phyloP scores from a whole-genome alignment of 192 early-diverging fungal genomes.

The Umbelopsis isabellina region DNA sequence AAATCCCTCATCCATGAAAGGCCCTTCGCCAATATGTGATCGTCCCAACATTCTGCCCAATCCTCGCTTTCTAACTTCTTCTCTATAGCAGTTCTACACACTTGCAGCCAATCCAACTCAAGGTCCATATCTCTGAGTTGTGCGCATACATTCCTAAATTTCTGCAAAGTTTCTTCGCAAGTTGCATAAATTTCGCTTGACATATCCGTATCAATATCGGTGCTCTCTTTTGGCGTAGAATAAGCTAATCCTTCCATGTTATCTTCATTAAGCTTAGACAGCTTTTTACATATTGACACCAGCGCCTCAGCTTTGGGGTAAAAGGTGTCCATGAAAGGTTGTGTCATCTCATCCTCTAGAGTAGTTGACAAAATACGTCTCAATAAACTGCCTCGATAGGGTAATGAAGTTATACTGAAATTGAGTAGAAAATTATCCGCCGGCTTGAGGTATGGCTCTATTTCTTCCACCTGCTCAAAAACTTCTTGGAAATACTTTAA shows the following conservation, averaged over 20 bases:
- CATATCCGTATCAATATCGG: not conserved
- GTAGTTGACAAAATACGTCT: not conserved
- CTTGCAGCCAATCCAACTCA: constrained; percentile 12
- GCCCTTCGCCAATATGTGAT: not conserved
- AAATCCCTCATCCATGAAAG: not conserved
- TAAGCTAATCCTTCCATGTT: constrained; percentile 8
- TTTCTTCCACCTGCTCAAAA: not conserved
- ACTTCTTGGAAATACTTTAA: not conserved
- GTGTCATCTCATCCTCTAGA: constrained; percentile 3
- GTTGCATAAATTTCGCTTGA: not conserved
- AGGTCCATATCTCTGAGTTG: constrained; percentile 1
- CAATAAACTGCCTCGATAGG: not conserved
- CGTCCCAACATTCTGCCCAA: constrained; percentile 18
- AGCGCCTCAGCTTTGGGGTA: not conserved
- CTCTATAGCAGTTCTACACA: not conserved
- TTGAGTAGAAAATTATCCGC: constrained; percentile 2
- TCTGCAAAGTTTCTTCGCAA: not conserved
- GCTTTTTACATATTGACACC: not conserved
- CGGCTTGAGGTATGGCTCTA: not conserved
- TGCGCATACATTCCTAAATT: not conserved
- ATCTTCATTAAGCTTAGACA: constrained; percentile 9
- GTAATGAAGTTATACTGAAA: constrained; percentile 15
- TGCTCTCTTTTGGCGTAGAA: constrained; percentile 1
- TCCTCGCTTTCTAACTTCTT: not conserved
- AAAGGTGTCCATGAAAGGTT: constrained; percentile 1